These are phyloP conservation scores for Hura crepitans DNA, from an alignment of 441 rosid species.

Conservation along the genomic window DNA sequence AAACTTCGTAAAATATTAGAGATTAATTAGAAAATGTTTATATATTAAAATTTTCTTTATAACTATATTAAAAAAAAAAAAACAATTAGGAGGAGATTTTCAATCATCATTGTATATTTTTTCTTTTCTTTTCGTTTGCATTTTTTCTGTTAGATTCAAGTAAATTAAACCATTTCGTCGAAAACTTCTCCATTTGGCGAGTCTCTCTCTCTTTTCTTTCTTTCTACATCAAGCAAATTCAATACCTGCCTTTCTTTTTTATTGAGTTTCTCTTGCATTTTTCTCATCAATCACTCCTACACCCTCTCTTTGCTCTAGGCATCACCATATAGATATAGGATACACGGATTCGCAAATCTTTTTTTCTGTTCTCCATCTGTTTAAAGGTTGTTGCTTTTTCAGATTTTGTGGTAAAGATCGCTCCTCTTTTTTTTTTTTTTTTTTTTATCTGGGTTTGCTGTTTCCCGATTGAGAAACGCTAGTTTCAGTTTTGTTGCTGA, in stretches of 20 bases:
- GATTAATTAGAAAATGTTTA: no score
- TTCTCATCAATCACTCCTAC: neutral
- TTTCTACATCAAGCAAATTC: slow-evolving; percentile 29
- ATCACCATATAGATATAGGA: neutral
- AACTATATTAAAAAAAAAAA: no score
- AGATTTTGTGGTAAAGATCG: slow-evolving; percentile 12
- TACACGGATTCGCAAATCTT: neutral
- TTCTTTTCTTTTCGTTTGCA: no score
- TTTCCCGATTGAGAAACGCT: slow-evolving; percentile 18
- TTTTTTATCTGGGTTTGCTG: slow-evolving; percentile 29
- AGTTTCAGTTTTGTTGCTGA: slow-evolving; percentile 23
- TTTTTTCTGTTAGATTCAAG: slow-evolving; percentile 34
- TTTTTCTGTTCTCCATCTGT: slow-evolving; percentile 1
- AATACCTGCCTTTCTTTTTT: slow-evolving; percentile 22
- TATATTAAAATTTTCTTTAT: no score
- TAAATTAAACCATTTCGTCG: slow-evolving; percentile 17
- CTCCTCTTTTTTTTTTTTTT: no score
- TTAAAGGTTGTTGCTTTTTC: slow-evolving; percentile 17
- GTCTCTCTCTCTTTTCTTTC: slow-evolving; percentile 16
- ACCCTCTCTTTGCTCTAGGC: neutral
- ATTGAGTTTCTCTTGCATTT: neutral
- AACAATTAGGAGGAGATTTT: neutral
- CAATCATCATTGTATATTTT: slow-evolving; percentile 7
- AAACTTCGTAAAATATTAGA: no score
- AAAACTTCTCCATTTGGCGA: slow-evolving; percentile 22